Base-by-base conservation (phyloP, 768 basidiomycete species). In the Suillus subaureus region DNA sequence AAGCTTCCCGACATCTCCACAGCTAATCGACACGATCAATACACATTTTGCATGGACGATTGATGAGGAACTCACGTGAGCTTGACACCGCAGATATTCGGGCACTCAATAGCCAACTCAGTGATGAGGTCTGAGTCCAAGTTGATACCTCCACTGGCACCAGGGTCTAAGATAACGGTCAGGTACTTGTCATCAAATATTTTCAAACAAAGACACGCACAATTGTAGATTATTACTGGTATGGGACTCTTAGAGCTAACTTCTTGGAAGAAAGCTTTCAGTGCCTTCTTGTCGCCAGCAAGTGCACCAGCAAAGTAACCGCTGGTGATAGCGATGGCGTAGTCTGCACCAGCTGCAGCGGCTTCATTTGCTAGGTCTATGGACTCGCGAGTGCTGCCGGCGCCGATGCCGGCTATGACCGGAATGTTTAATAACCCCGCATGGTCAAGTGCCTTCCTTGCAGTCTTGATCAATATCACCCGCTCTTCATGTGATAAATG, bases 1-100 rank as follows among this genome's bases (percentile, higher is more conserved):
- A 70, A 96, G 83, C 78, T 96, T 96, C 58, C 95, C 96, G 67
- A 97, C 93, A 72, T 92, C 93, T 35, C 92, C 94, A 72, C 96
- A 97, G 51, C 92, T 94, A 70, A 60, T 66, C 31, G 47, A 21
- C 66, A 28, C 60, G 64, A 67, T 69, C 18, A 74, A 57, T 33
- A 40, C 28, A 11, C 51, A 55, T 31, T 43, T 35, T n/a, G 9
- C 39, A 37, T 18, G n/a, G 15, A 39, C 37, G 28, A 60, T 60
- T 21, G 3, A 60, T 5, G 18, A 54, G 58, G 8, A 40, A 84
- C 90, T 52, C 77, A 92, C 87, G 95, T 97, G 66, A 97, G 85
- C 78, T 98, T 98, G 68, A 96, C 89, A 26, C 95, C 96, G 69
- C 83, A 87, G 45, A 92, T 81, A 75, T 96, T 96, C 61, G 91